Evolutionary conservation across 23 red algal genomes (phyloP), one percentile per base, ranked within the genome.

Genomic region (Chondrus crispus): DNA sequence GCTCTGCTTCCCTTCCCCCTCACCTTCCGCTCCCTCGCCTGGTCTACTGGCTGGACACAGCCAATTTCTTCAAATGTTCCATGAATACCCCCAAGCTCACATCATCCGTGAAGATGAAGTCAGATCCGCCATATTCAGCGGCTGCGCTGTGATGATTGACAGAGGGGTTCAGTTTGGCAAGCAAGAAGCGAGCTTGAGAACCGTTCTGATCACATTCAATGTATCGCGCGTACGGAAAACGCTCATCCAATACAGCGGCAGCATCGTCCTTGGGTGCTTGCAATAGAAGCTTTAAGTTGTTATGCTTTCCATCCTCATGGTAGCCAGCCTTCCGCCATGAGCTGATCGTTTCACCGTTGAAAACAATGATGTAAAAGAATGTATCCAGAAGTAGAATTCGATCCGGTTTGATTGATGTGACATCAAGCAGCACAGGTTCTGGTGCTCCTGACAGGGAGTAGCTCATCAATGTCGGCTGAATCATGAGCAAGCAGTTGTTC

Each of bases 311-410:
- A 53, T 98, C 85, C 41, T 89, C 60, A 64, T 96, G 93, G 64
- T 98, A 98, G 37, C 96, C 96, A 68, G 93, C 93, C 68, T 98
- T 95, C 52, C 93, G 74, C 96, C 96, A 98, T 33, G 95, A 88
- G 43, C 93, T 92, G 20, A 98, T 85, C 19, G 84, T 93, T 55
- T 90, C 81, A 10, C 96, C 96, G 19, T 69, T 94, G 80, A 94
- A 98, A 30, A 98, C 92, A 95, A 98, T 95, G 38, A 98, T 72
- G 64, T 93, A 98, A 76, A 98, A 98, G 89, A 98, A 98, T 9
- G 96, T 88, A 68, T 98, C 96, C 80, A 98, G 55, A 11, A 98
- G 73, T 28, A 98, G 82, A 75, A 98, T 93, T 9, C 71, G 51
- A 83, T 96, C 93, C 16, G 93, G 93, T 46, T 73, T 81, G 42